Evolutionary conservation across 176 grass and related monocot genomes (phyloP).

Genomic region (Miscanthus lutarioriparius): DNA sequence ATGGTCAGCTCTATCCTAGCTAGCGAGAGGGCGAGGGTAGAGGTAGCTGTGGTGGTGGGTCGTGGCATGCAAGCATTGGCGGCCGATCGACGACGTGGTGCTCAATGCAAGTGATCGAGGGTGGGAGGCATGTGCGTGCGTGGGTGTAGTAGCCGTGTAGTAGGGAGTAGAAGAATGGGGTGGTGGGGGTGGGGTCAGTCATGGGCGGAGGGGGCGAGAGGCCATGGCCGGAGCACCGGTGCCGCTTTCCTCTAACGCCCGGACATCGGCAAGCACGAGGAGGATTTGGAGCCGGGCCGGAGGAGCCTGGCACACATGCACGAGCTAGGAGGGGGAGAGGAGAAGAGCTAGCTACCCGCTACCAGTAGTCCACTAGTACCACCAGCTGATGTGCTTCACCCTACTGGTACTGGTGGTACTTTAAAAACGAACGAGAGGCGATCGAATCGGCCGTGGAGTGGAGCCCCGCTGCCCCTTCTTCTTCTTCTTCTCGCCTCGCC

Average conservation of each 20-base stretch:
- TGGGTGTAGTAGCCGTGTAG: neutral
- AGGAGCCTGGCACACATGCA: neutral
- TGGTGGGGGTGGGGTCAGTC: slow-evolving; percentile 5
- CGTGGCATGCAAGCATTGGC: slow-evolving; percentile 31
- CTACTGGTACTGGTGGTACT: neutral
- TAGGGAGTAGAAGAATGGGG: neutral
- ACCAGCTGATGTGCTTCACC: neutral
- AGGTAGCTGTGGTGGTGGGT: neutral
- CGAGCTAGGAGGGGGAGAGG: too few species aligned
- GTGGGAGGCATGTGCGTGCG: slow-evolving; percentile 11
- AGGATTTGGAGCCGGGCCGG: slow-evolving; percentile 23
- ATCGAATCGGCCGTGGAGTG: neutral
- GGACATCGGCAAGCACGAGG: slow-evolving; percentile 75
- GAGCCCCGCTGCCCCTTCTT: neutral
- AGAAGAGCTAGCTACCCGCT: neutral
- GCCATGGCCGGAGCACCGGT: slow-evolving; percentile 58
- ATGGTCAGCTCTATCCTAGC: neutral
- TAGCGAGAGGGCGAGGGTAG: neutral
- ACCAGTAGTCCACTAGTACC: neutral
- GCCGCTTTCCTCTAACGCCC: slow-evolving; percentile 49
- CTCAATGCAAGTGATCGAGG: neutral
- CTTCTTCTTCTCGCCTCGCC: neutral
- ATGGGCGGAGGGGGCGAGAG: slow-evolving; percentile 37
- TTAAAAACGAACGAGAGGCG: slow-evolving; percentile 25
- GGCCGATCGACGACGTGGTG: neutral